A percentile compares a stretch with the other conserved stretches of the same genome.
Conservation (phyloP, 768 basidiomycete genomes). For the Cystofilobasidium bisporidii region DNA sequence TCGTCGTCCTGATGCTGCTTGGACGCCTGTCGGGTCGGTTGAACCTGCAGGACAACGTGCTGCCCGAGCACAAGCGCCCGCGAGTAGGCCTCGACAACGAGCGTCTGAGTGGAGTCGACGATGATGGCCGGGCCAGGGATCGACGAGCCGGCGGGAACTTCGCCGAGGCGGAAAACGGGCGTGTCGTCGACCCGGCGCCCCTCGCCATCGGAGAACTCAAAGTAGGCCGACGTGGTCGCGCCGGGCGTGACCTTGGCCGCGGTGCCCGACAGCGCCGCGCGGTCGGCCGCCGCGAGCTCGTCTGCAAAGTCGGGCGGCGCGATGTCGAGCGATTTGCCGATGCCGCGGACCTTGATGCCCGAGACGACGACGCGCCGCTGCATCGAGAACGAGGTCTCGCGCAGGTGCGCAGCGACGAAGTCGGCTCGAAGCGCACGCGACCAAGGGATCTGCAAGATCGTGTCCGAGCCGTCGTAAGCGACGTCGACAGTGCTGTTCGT, state of each 20-base stretch:
- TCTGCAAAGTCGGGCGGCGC: conserved; percentile 30
- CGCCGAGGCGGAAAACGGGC: conserved; percentile 28
- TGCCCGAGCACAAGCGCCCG: conserved; percentile 17
- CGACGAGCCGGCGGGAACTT: background rate
- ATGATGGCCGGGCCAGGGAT: conserved; percentile 6
- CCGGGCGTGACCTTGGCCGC: conserved; percentile 17
- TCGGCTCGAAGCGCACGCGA: conserved; percentile 21
- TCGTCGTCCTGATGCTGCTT: background rate
- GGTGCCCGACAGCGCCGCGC: background rate
- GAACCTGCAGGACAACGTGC: conserved; percentile 22
- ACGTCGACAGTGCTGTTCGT: too few relatives aligned
- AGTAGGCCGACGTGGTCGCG: conserved; percentile 27
- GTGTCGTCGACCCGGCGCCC: conserved; percentile 26
- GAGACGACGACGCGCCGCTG: conserved; percentile 29
- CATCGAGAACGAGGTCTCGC: conserved; percentile 32
- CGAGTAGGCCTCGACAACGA: conserved; percentile 1
- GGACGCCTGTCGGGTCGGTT: background rate
- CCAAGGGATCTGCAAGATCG: conserved; percentile 31
- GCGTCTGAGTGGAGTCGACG: conserved; percentile 8
- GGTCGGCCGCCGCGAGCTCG: conserved; percentile 16
- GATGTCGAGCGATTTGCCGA: conserved; percentile 32
- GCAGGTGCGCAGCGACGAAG: conserved; percentile 31
- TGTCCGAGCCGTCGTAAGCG: conserved; percentile 32
- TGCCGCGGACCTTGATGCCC: conserved; percentile 31
- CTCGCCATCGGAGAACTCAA: conserved; percentile 25